Base-by-base conservation (phyloP, 305 asterid genomes). In the Vinca major region DNA sequence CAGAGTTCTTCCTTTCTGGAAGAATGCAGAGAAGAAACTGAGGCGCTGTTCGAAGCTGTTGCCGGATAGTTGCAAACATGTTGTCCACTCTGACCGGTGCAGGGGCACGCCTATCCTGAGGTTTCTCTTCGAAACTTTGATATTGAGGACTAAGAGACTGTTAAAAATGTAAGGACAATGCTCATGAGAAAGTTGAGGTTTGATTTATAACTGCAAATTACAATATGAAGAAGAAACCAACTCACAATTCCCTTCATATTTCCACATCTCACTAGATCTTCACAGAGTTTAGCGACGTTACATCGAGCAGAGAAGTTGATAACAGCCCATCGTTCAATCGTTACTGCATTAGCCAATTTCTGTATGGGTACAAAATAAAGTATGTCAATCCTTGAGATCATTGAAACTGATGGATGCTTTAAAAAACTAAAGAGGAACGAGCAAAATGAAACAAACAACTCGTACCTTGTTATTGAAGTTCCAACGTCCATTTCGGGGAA, bases 401-500 rank as follows among this genome's bases (percentile, higher is more conserved):
- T 41, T 41, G 8, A 41, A 41, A 41, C 45, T 41, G 45, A 41
- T 4, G 45, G 2, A 41, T 41, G 45, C 8, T 41, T 41, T 7
- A 1, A 41, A 41, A 7, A 41, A 26, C 33, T 26, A 26, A 26
- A 41, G 45, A 41, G 8, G 45, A 41, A 41, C 7, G 3, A 7
- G 7, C 7, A 41, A 41, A 41, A 4, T 2, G 45, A 41, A 4
- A 7, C 5, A 3, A 41, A 41, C 2, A 4, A 41, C 8, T 41
- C 0, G n/a, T 78, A 87, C 95, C 90, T 84, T 86, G 48, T 78
- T 76, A 50, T 89, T 89, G 70, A 89, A 84, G 72, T 89, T 87
- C 96, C 95, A 89, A 40, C 85, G 80, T 36, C 95, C 96, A 36
- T 74, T 80, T 8, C 81, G 80, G 3, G 95, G 92, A 45, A 75